Evolutionary conservation across 2,329 filamentous ascomycete species (phyloP).

Genomic region (Phaeosphaeria sp.): DNA sequence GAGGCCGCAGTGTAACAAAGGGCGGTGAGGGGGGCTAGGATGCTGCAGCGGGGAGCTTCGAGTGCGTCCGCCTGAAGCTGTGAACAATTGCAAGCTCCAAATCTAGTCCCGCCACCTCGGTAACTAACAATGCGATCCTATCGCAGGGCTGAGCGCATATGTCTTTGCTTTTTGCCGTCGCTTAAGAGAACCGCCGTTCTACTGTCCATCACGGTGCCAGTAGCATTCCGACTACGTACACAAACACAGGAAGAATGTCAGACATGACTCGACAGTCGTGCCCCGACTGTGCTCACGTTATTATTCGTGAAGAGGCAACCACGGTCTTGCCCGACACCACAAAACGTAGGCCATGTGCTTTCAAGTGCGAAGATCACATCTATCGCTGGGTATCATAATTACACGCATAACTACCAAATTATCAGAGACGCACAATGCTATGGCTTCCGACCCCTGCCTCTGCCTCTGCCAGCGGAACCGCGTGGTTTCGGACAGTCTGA

Average conservation of each 20-base stretch:
- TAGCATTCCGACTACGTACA: constrained; percentile 55
- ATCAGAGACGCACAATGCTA: background rate
- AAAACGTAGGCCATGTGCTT: no score
- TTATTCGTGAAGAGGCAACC: no score
- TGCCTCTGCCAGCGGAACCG: constrained; percentile 33
- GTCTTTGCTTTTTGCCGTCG: background rate
- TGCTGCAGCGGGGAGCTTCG: constrained; percentile 10
- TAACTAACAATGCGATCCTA: constrained; percentile 7
- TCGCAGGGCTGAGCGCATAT: constrained; percentile 5
- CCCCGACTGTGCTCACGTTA: background rate
- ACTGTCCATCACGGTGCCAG: constrained; percentile 48
- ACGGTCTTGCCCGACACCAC: no score
- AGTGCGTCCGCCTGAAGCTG: constrained; percentile 6
- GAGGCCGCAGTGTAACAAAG: constrained; percentile 13
- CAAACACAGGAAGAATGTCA: constrained; percentile 44
- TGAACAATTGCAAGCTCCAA: background rate
- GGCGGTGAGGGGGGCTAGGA: constrained; percentile 26
- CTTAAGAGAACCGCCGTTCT: background rate
- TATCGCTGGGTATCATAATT: constrained; percentile 12
- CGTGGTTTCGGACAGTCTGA: constrained; percentile 59
- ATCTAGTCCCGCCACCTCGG: constrained; percentile 11
- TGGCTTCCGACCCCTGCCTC: constrained; percentile 25
- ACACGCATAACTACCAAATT: background rate
- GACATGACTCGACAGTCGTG: background rate
- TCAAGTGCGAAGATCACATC: background rate